Evolutionary conservation across 306 rosid species (phyloP), one percentile per base, ranked within the genome.

Genomic region (Fragaria nilgerrensis): DNA sequence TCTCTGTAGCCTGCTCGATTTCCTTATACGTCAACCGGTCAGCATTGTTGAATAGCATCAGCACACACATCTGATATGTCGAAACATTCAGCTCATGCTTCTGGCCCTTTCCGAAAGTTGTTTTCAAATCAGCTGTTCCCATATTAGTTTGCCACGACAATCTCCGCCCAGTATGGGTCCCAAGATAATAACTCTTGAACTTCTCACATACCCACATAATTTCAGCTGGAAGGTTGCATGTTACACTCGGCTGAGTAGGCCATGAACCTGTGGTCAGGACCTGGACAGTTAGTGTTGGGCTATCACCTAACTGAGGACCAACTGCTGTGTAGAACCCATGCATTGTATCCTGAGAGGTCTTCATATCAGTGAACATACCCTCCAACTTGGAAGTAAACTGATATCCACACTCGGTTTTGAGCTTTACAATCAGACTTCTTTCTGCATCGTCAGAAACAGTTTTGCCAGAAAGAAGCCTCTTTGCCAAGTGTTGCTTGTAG

Each of bases 311-410:
- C 73, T 80, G 88, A 14, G 91, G 82, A 43, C 78, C 78, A 29
- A 75, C 71, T 79, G 86, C 70, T 15, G 88, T 73, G 43, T 85
- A 85, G 81, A 93, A 93, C 20, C 89, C 95, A 43, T 84, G 93
- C 92, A 93, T 89, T 58, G 93, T 89, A 72, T 93, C 93, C 73
- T 85, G 87, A 77, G 93, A 89, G 47, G 95, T 93, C 77, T 88
- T 91, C 98, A 93, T 88, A 88, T 91, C 95, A 20, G 90, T 88
- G 72, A 93, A 88, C 95, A 93, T 93, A 65, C 92, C 93, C 83
- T 93, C 98, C 80, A 93, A 72, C 82, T 91, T 91, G 17, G 93
- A 86, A 9, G 98, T 89, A 81, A 91, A 93, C 49, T 93, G 92
- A 78, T 83, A 88, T 68, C 96, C 93, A 23, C 95, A 93, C 82